Conservation (phyloP, 2,329 filamentous ascomycete genomes). For the Colletotrichum musicola region DNA sequence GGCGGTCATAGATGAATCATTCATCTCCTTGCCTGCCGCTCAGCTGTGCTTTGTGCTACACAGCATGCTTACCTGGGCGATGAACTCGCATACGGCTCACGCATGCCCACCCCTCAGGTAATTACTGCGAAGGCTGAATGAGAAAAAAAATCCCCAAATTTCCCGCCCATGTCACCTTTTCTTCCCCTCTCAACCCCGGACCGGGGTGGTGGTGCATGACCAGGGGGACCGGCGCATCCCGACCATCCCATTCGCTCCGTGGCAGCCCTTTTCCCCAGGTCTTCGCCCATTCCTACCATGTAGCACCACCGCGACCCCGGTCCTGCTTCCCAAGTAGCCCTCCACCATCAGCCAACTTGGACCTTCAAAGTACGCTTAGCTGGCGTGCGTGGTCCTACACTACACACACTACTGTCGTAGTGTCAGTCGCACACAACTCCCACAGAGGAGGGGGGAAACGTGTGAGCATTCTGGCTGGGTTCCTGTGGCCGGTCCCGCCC, state of each 20-base stretch:
- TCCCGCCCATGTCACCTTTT: constrained; percentile 35
- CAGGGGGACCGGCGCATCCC: constrained; percentile 34
- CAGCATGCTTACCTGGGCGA: neutral
- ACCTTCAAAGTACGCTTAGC: constrained; percentile 14
- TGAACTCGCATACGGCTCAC: neutral
- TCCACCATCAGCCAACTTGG: constrained; percentile 29
- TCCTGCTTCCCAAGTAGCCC: constrained; percentile 3
- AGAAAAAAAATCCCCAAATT: constrained; percentile 25
- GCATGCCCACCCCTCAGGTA: constrained; percentile 5
- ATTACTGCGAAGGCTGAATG: constrained; percentile 26
- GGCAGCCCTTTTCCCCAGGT: constrained; percentile 35
- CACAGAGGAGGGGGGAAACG: constrained; percentile 10
- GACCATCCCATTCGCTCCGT: constrained; percentile 27
- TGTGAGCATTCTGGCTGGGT: constrained; percentile 30
- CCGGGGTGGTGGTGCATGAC: constrained; percentile 31
- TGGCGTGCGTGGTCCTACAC: constrained; percentile 10
- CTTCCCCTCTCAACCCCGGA: constrained; percentile 33
- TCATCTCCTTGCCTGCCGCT: neutral
- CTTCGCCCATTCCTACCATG: constrained; percentile 24
- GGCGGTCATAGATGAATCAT: neutral
- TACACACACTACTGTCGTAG: too few relatives aligned
- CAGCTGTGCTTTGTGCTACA: neutral
- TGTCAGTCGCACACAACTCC: constrained; percentile 2
- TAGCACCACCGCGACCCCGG: constrained; percentile 22
- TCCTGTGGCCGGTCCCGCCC: constrained; percentile 32